These are phyloP conservation scores for Cystobasidiopsis lactophilus DNA, from an alignment of 768 basidiomycete genomes.

Conservation along the genomic window DNA sequence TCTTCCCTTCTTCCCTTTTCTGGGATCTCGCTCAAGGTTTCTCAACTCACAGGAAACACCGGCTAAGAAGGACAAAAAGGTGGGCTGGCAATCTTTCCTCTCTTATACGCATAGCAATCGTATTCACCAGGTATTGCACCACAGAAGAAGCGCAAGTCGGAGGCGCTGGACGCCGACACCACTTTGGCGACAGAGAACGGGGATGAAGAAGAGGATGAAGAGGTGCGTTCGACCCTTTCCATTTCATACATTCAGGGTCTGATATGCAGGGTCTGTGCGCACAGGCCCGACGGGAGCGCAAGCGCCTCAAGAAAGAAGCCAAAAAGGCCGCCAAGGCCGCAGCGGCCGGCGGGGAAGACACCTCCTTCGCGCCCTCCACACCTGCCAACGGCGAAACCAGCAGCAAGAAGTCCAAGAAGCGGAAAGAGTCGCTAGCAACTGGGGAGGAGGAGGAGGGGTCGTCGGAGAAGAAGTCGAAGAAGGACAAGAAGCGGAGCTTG, in stretches of 20 bases:
- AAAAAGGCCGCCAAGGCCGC: slow-evolving; percentile 5
- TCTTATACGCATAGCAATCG: not conserved
- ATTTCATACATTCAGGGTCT: not conserved
- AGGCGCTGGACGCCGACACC: slow-evolving; percentile 5
- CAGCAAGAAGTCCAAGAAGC: slow-evolving; percentile 10
- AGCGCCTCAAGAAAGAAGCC: slow-evolving; percentile 15
- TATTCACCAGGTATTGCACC: too few relatives aligned
- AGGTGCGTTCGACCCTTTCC: not conserved
- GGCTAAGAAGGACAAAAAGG: slow-evolving; percentile 13
- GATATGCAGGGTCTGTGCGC: not conserved
- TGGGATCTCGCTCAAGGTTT: not conserved
- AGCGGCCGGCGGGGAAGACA: not conserved
- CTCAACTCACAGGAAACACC: not conserved
- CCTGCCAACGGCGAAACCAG: not conserved
- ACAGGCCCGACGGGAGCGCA: slow-evolving; percentile 13
- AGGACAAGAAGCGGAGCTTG: slow-evolving; percentile 1
- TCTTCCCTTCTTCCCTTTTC: not conserved
- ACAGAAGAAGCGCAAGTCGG: slow-evolving; percentile 12
- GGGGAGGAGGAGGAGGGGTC: not conserved
- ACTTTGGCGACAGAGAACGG: slow-evolving; percentile 1
- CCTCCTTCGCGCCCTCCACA: not conserved
- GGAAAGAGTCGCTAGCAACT: not conserved
- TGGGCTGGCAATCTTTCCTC: not conserved
- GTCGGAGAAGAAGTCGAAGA: slow-evolving; percentile 1
- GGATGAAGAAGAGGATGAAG: slow-evolving; percentile 7